Evolutionary conservation across 306 rosid genomes (phyloP).

Genomic region (Vigna angularis): DNA sequence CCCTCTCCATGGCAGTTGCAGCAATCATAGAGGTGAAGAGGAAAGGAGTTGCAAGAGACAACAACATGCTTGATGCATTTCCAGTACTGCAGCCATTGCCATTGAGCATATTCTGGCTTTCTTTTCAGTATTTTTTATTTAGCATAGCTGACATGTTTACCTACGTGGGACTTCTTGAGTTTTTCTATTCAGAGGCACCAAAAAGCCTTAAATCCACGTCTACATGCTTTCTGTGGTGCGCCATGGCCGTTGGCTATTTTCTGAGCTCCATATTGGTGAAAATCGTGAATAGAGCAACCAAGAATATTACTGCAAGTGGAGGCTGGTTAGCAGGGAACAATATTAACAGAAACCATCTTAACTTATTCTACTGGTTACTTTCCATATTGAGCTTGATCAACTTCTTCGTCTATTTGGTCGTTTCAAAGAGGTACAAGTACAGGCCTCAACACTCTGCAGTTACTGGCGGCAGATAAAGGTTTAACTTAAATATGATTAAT

Average conservation of each 20-base stretch:
- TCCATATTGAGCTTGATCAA: constrained; percentile 72
- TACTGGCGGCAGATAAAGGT: neutral
- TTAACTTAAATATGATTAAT: constrained; percentile 52
- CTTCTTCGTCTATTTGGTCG: constrained; percentile 64
- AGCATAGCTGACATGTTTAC: constrained; percentile 93
- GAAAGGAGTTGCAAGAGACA: constrained; percentile 67
- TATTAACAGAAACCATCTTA: constrained; percentile 77
- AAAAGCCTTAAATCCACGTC: constrained; percentile 70
- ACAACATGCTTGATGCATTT: constrained; percentile 70
- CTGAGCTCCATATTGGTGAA: constrained; percentile 74
- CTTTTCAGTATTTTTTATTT: constrained; percentile 85
- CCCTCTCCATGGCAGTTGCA: constrained; percentile 82
- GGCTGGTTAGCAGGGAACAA: constrained; percentile 93
- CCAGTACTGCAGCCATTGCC: constrained; percentile 76
- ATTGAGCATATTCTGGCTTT: constrained; percentile 78
- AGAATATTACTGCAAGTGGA: constrained; percentile 58
- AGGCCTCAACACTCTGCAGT: constrained; percentile 50
- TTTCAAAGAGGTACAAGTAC: constrained; percentile 73
- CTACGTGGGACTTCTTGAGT: constrained; percentile 84
- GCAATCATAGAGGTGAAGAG: constrained; percentile 70
- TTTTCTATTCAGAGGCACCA: constrained; percentile 92
- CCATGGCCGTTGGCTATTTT: constrained; percentile 90
- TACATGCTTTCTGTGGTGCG: constrained; percentile 83
- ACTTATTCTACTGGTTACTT: constrained; percentile 79
- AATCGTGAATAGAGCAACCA: constrained; percentile 66